A percentile compares a stretch with the other conserved stretches of the same genome.
Conservation (phyloP, 371 early-diverging fungal species). For the Chytridiales sp. region DNA sequence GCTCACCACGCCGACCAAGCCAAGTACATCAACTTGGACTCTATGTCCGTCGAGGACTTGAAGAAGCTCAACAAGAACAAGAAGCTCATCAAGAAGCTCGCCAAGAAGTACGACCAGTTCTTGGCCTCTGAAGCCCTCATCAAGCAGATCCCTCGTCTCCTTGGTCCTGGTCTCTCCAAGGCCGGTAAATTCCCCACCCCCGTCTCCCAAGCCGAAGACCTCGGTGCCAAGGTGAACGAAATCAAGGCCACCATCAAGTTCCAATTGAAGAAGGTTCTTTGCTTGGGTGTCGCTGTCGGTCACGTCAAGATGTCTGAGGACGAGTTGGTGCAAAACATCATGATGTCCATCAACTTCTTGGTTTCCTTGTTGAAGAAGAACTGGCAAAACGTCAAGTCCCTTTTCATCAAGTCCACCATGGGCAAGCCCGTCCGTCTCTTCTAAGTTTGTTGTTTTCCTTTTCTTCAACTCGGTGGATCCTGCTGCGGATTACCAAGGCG, state of each 20-base stretch:
- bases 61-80: slow-evolving; percentile 99
- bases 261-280: slow-evolving; percentile 98
- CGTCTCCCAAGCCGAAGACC: slow-evolving; percentile 88
- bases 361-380: slow-evolving; percentile 98
- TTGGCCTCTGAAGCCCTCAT: slow-evolving; percentile 96
- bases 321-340: slow-evolving; percentile 95
- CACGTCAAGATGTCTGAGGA: slow-evolving; percentile 95
- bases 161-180: slow-evolving; percentile 95
- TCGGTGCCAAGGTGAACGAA: slow-evolving; percentile 90
- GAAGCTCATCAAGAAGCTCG: slow-evolving; percentile 98
- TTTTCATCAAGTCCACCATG: slow-evolving; percentile 98
- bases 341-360: slow-evolving; percentile 97
- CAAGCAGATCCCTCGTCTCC: slow-evolving; percentile 97
- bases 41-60: slow-evolving; percentile 95
- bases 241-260: slow-evolving; percentile 98
- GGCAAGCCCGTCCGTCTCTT: slow-evolving; percentile 70
- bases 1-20: slow-evolving; percentile 95
- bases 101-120: slow-evolving; percentile 92
- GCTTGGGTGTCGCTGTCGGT: slow-evolving; percentile 97
- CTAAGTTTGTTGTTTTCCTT: slow-evolving; percentile 24
- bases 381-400: slow-evolving; percentile 99
- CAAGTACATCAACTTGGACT: slow-evolving; percentile 89
- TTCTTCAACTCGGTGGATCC: too few species aligned
- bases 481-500: too few species aligned
- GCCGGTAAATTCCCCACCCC: slow-evolving; percentile 99